A percentile compares a stretch with the other conserved stretches of the same genome.
Conservation (phyloP, 768 basidiomycete species). For the Hygrocybe coccinea region DNA sequence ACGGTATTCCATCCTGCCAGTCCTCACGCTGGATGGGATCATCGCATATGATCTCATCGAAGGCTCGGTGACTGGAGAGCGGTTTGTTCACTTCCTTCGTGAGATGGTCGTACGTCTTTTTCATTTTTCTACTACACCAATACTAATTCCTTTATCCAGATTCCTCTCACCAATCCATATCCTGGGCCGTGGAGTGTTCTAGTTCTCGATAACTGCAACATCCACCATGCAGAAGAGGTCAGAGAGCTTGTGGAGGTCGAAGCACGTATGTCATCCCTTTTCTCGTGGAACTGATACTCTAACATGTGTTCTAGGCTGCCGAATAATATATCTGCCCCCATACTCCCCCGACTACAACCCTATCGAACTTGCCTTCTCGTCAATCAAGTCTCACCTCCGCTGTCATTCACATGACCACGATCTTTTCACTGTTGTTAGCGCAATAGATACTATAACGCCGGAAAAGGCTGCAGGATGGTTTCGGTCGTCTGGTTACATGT, state of each 20-base stretch:
- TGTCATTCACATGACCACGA: not conserved
- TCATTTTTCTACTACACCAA: constrained; percentile 10
- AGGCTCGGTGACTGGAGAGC: constrained; percentile 31
- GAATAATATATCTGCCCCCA: constrained; percentile 25
- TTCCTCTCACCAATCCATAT: constrained; percentile 23
- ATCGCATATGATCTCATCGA: constrained; percentile 33
- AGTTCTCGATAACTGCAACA: constrained; percentile 37
- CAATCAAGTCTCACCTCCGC: constrained; percentile 24
- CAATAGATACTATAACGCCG: too few species aligned
- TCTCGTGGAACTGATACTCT: not conserved
- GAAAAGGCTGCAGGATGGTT: too few species aligned
- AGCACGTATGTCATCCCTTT: constrained; percentile 12
- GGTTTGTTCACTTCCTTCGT: constrained; percentile 28
- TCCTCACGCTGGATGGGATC: constrained; percentile 25
- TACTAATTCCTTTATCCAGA: constrained; percentile 13
- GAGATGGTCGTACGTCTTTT: constrained; percentile 23
- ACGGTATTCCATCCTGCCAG: constrained; percentile 27
- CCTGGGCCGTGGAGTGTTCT: constrained; percentile 32
- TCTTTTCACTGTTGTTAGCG: too few species aligned
- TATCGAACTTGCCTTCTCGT: constrained; percentile 30
- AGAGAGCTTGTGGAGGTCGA: constrained; percentile 25
- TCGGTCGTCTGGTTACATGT: too few species aligned
- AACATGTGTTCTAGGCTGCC: not conserved
- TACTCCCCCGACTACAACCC: constrained; percentile 34
- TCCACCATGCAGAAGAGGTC: constrained; percentile 35